Conservation (phyloP, 2,329 filamentous ascomycete genomes). For the Stachybotrys chlorohalonatus region DNA sequence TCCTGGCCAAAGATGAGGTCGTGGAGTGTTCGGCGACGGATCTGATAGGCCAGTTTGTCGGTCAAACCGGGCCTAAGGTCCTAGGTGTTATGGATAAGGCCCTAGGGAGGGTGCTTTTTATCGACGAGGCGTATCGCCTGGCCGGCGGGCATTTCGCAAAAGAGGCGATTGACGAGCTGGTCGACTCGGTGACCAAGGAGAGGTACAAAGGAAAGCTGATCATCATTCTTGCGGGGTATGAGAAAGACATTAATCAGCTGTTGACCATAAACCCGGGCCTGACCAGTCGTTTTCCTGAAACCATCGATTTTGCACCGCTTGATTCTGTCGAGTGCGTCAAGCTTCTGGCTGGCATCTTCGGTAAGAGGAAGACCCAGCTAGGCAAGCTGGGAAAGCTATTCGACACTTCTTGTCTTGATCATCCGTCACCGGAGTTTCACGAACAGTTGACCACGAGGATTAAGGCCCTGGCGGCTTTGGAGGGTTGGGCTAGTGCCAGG, state of each 20-base stretch:
- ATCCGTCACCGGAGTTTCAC: slow-evolving; percentile 3
- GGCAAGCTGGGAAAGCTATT: slow-evolving; percentile 7
- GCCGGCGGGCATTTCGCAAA: slow-evolving; percentile 45
- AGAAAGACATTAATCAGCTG: slow-evolving; percentile 54
- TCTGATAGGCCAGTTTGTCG: slow-evolving; percentile 58
- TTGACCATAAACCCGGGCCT: slow-evolving; percentile 54
- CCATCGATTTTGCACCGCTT: slow-evolving; percentile 45
- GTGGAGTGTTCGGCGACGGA: slow-evolving; percentile 60
- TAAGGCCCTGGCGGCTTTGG: slow-evolving; percentile 25
- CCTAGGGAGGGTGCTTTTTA: slow-evolving; percentile 58
- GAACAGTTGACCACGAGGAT: slow-evolving; percentile 21
- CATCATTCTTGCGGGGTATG: slow-evolving; percentile 62
- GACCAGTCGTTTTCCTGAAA: slow-evolving; percentile 55
- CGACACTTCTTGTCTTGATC: slow-evolving; percentile 16
- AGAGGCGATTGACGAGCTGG: slow-evolving; percentile 45
- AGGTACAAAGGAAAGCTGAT: slow-evolving; percentile 51
- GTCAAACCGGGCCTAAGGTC: slow-evolving; percentile 62
- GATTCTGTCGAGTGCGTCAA: slow-evolving; percentile 28
- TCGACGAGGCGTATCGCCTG: slow-evolving; percentile 66
- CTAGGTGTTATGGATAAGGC: slow-evolving; percentile 47
- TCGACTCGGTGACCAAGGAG: slow-evolving; percentile 43
- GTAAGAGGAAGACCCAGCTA: slow-evolving; percentile 14
- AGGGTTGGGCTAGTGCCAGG: slow-evolving; percentile 54
- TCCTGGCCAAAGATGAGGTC: slow-evolving; percentile 51
- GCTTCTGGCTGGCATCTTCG: slow-evolving; percentile 27